Percentiles rank a stretch among this genome's conserved stretches.
Conservation (phyloP, 371 early-diverging fungal genomes). For the Amoeboaphelidium protococcarum region DNA sequence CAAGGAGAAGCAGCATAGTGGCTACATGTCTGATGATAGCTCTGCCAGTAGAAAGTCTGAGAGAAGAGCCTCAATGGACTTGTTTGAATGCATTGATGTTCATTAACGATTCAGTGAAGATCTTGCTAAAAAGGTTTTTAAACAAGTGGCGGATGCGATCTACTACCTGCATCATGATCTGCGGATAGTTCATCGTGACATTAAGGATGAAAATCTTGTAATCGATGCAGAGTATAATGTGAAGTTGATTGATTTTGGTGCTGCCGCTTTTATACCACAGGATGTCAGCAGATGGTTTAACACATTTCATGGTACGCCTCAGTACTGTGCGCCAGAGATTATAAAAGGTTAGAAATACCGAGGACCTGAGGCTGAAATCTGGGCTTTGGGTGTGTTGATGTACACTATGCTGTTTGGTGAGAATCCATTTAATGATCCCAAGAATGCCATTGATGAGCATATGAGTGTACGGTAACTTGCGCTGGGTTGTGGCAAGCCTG, state of each 20-base stretch:
- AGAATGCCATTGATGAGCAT: background rate
- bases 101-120: slow-evolving; percentile 29
- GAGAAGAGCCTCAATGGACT: slow-evolving; percentile 18
- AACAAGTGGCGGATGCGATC: slow-evolving; percentile 37
- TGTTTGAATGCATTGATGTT: slow-evolving; percentile 53
- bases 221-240: slow-evolving; percentile 34
- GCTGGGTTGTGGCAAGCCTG: too few relatives aligned
- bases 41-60: background rate
- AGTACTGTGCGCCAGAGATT: slow-evolving; percentile 35
- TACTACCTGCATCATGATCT: slow-evolving; percentile 16
- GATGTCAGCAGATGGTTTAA: slow-evolving; percentile 14
- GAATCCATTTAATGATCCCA: slow-evolving; percentile 31
- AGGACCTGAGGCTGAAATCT: slow-evolving; percentile 49
- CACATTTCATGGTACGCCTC: slow-evolving; percentile 33
- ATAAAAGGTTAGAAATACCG: slow-evolving; percentile 31
- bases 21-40: background rate
- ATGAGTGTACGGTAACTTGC: too few relatives aligned
- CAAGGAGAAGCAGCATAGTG: too few relatives aligned
- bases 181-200: slow-evolving; percentile 26
- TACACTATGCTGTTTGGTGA: slow-evolving; percentile 45
- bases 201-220: slow-evolving; percentile 49
- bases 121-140: slow-evolving; percentile 26
- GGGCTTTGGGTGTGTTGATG: slow-evolving; percentile 45
- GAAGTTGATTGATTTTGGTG: slow-evolving; percentile 59
- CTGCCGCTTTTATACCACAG: slow-evolving; percentile 21